Evolutionary conservation across 768 basidiomycete genomes (phyloP), one percentile per base, ranked within the genome.

Genomic region (Myochromella boudieri): DNA sequence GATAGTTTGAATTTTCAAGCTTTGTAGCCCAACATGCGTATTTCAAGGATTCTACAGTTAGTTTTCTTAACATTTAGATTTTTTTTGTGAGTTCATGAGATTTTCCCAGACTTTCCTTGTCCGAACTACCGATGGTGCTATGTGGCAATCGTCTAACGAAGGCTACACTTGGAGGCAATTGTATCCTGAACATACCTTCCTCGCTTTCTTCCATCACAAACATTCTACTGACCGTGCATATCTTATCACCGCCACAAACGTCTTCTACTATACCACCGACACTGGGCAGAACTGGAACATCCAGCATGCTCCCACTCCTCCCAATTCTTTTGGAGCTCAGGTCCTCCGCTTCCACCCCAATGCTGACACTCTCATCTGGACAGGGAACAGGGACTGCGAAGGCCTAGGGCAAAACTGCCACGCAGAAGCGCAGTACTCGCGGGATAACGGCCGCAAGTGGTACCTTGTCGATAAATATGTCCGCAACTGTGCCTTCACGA

Each of bases 141-240:
- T 98, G 44, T 98, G 92, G 92, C 94, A 97, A 69, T 97, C 93
- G 1, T 82, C 81, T 57, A 97, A 94, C 61, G 95, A 99, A 66
- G 97, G 95, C 1, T 93, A 91, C 66, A 84, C 84, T 0, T 99
- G 95, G 95, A 75, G 76, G 33, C 84, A 82, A 49, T 74, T 85
- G 11, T 68, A 63, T 60, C 75, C 80, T 0, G 72, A 70, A 1
- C 73, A 85, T 48, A 78, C 74, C 12, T 88, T 97, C 71, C 68
- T 97, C 27, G 83, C 78, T 0, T 87, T 97, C 67, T 88, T 88
- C 57, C 89, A 95, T 70, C 95, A 99, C 71, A 68, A 76, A 25
- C 88, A 87, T 68, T 66, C 80, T 15, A 54, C 75, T 38, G 91
- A 91, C 51, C 87, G 95, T 9, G 95, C 94, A 2, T 98, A 90